Evolutionary conservation across 2,329 filamentous ascomycete species (phyloP), one percentile per base, ranked within the genome.

Genomic region (Apiospora rasikravindrae): DNA sequence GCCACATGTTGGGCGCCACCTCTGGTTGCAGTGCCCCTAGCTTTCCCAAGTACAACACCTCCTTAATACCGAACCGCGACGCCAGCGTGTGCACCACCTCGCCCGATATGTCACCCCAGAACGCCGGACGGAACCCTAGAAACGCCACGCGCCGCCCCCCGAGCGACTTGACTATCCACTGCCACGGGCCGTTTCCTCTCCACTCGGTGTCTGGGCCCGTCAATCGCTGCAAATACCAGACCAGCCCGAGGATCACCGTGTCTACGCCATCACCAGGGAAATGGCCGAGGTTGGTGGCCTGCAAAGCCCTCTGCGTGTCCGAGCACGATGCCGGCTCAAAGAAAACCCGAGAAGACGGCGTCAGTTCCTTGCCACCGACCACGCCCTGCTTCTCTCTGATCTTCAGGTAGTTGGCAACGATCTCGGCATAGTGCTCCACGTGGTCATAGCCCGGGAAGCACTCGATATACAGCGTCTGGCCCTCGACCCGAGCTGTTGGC

Each of bases 381-480:
- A 10, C 10, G 19, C 3, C 37, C 33, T 47, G 67, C 2, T 24
- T 22, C 47, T 74, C 66, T 16, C 57, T 19, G 40, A 73, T 70
- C 11, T 71, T 72, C 37, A 74, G 70, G 24, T 73, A 74, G 8
- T 45, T 53, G 29, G 73, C 69, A 4, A 74, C 71, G 24, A 74
- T 73, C 67, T 74, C 73, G 69, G 73, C 71, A 40, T 74, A 74
- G 57, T 76, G 75, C 49, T 76, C 74, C 19, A 74, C 42, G 71
- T 76, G 75, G 53, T 75, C 75, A 29, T 73, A 74, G 2, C 75
- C 75, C 4, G 75, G 75, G 45, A 76, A 76, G 71, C 75, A 76
- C 24, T 76, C 74, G 44, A 76, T 71, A 49, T 73, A 73, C 8
- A 76, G 75, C 2, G 33, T 72, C n/a, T 73, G 70, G 42, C 51